A percentile compares a stretch with the other conserved stretches of the same genome.
phyloP scores from a whole-genome alignment of 2,329 filamentous ascomycete species.

The Verticillium klebahnii region DNA sequence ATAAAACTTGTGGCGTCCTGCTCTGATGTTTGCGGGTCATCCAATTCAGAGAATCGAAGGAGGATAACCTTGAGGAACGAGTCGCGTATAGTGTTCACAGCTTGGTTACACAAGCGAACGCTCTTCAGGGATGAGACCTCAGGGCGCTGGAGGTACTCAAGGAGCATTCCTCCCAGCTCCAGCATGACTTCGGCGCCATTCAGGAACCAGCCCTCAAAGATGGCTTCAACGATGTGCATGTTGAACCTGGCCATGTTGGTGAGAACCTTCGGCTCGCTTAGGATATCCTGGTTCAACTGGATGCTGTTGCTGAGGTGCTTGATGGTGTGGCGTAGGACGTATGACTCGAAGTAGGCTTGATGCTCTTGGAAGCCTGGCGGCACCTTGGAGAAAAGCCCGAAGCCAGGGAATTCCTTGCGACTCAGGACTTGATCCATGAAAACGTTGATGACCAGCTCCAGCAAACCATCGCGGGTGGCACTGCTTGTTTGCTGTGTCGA shows the following conservation, averaged over 20 bases:
- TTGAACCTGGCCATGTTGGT: conserved; percentile 83
- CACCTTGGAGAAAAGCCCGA: conserved; percentile 79
- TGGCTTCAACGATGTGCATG: conserved; percentile 77
- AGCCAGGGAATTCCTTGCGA: conserved; percentile 86
- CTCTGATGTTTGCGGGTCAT: conserved; percentile 58
- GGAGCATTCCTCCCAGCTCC: conserved; percentile 77
- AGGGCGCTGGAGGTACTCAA: conserved; percentile 85
- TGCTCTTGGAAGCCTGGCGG: conserved; percentile 93
- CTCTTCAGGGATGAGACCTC: conserved; percentile 78
- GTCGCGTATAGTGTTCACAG: conserved; percentile 68
- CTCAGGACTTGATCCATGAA: conserved; percentile 82
- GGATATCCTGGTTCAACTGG: conserved; percentile 63
- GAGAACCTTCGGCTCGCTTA: conserved; percentile 77
- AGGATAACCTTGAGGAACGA: conserved; percentile 77
- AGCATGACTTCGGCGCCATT: conserved; percentile 78
- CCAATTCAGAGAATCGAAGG: conserved; percentile 77
- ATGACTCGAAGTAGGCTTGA: conserved; percentile 92
- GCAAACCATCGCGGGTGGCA: conserved; percentile 67
- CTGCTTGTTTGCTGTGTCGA: conserved; percentile 54
- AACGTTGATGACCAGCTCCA: conserved; percentile 73
- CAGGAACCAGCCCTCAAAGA: conserved; percentile 96
- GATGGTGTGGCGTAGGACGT: conserved; percentile 72
- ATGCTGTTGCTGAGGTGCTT: conserved; percentile 66
- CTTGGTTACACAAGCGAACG: conserved; percentile 85
- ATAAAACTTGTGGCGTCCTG: conserved; percentile 67